These are phyloP conservation scores for Cafeteria roenbergensis DNA, from an alignment of 108 stramenopile genomes.

Conservation along the genomic window DNA sequence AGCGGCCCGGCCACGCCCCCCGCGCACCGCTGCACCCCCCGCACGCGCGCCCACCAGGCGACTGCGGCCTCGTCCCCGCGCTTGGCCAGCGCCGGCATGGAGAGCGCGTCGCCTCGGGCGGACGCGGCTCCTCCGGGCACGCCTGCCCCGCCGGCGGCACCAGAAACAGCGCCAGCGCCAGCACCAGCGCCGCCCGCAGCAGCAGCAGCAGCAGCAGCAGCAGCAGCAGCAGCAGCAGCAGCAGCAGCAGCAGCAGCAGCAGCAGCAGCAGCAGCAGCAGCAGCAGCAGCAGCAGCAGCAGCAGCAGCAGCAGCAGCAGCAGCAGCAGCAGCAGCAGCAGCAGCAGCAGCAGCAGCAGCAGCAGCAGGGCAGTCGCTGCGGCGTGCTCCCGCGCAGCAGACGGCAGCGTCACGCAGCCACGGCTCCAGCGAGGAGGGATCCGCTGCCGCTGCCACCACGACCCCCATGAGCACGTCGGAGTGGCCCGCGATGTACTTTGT, in stretches of 20 bases:
- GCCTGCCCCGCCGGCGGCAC: conserved; percentile 10
- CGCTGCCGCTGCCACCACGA: conserved; percentile 17
- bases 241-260: conserved; percentile 19
- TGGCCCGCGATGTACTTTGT: conserved; percentile 29
- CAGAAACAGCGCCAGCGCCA: background rate
- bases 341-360: conserved; percentile 1
- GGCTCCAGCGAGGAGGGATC: too few relatives aligned
- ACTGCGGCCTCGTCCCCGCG: too few relatives aligned
- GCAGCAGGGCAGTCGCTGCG: too few relatives aligned
- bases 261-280: conserved; percentile 19
- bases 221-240: conserved; percentile 12
- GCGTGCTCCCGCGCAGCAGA: too few relatives aligned
- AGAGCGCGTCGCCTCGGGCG: too few relatives aligned
- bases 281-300: conserved; percentile 16
- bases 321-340: background rate
- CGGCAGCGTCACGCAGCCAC: too few relatives aligned
- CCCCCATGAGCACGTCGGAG: conserved; percentile 33
- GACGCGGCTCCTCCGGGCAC: background rate
- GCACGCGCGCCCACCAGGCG: too few relatives aligned
- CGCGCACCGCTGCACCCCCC: too few relatives aligned
- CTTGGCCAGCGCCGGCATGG: too few relatives aligned
- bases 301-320: background rate
- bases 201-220: conserved; percentile 5
- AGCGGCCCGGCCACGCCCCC: conserved; percentile 11
- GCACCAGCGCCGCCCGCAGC: background rate